Base-by-base conservation (phyloP, 1,139 yeast species). In the Geotrichum europaeum region DNA sequence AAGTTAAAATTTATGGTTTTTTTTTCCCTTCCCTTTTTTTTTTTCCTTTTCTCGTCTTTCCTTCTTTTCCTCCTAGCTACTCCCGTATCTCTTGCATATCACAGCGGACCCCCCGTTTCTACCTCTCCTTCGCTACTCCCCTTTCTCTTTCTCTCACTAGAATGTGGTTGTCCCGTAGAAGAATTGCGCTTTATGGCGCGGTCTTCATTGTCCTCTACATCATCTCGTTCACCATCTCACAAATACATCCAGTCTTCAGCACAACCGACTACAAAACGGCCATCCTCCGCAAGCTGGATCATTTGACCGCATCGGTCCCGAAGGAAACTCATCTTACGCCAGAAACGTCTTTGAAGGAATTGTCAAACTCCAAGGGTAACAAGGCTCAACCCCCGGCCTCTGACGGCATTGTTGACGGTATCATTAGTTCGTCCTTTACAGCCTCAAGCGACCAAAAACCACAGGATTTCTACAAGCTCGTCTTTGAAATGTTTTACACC, bases 401-500 rank as follows among this genome's bases (percentile, higher is more conserved):
- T 9, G 25, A 24, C 30, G 53, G 22, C 2, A 28, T 13, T 28
- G 20, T 15, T 45, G 47, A 47, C 15, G 50, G 30, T 3, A 25
- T 18, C 20, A 43, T 20, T 22, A 36, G 50, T 51, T 52, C 25
- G 9, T 52, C 36, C 18, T 18, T 43, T n/a, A 22, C 28, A 6
- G 51, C 56, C 24, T n/a, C 55, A 7, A 49, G 51, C n/a, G 51
- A 18, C 3, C 30, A 28, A 7, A 45, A 56, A 24, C 56, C 59
- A 12, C 59, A 57, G 36, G 45, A 57, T 7, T 57, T 51, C 25
- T 57, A 57, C 52, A 52, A 59, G 20, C 53, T 43, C 12, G 25
- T 58, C 9, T 59, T 59, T 52, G 61, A 59, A 25, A 50, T 59
- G 45, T 59, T 45, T 47, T n/a, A 59, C 32, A 52, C 50, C 4